Conservation (phyloP, 768 basidiomycete genomes). For the Tylopilus balloui region DNA sequence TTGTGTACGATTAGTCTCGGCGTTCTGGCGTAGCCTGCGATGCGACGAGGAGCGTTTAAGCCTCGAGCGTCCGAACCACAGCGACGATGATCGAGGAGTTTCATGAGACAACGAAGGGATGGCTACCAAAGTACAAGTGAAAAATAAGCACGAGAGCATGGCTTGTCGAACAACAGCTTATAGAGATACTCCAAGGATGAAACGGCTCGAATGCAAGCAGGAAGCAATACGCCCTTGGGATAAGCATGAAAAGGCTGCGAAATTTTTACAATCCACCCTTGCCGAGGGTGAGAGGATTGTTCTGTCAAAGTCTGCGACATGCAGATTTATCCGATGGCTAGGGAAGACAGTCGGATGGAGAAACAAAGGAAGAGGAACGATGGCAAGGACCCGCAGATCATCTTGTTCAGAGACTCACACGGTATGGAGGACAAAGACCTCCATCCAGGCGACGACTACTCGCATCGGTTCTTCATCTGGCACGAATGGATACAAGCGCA, state of each 20-base stretch:
- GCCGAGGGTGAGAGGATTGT: neutral
- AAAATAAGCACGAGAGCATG: neutral
- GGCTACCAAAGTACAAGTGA: conserved; percentile 13
- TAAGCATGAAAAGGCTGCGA: neutral
- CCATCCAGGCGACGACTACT: conserved; percentile 79
- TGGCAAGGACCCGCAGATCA: no score
- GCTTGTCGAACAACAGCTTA: conserved; percentile 1
- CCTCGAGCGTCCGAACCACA: neutral
- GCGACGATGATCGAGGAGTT: conserved; percentile 26
- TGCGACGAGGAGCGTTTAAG: neutral
- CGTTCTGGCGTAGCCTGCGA: neutral
- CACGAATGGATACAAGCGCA: conserved; percentile 89
- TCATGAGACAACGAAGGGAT: conserved; percentile 39
- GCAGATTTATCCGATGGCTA: neutral
- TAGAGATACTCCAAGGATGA: conserved; percentile 26
- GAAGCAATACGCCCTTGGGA: neutral
- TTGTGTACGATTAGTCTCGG: conserved; percentile 10
- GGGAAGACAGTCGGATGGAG: no score
- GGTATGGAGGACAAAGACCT: conserved; percentile 55
- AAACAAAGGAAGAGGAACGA: no score
- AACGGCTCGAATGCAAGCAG: neutral
- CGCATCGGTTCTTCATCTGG: conserved; percentile 83
- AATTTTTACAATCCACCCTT: neutral
- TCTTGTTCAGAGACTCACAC: no score
- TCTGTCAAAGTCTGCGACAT: neutral